Evolutionary conservation across 176 grass and related monocot species (phyloP), one percentile per base, ranked within the genome.

Genomic region (Aegilops speltoides): DNA sequence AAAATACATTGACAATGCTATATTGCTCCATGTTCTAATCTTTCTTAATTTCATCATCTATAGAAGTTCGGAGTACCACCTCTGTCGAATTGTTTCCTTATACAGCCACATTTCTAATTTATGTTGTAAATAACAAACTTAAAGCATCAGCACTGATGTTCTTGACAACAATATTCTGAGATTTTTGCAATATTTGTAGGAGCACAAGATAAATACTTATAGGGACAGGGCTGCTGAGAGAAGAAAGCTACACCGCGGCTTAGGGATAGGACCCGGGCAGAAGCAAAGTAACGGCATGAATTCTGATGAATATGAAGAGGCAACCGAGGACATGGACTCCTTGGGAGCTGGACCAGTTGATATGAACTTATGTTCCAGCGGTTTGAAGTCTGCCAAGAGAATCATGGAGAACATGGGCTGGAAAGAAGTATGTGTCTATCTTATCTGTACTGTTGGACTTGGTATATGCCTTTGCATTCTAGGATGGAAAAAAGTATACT

Each of bases 381-480:
- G 83, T 62, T 85, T 86, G 69, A 83, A 88, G 84, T 92, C 84
- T 76, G 88, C 88, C 37, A 92, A 93, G 83, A 98, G 89, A 93
- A 94, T 98, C 26, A 90, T 98, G 89, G 84, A 95, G 89, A 94
- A 65, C 86, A 98, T 98, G 96, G 96, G 93, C 17, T 98, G 96
- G 96, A 98, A 94, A 77, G 83, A 95, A 73, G 93, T 92, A 89
- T 72, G 65, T 90, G 40, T 56, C 54, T 89, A 24, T 79, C 37
- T 83, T 77, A 74, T 82, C 38, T 91, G 24, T 32, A 78, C n/a
- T 81, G 28, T 87, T 70, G 29, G 63, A 9, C 23, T 74, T 79
- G 66, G 6, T 87, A 43, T 36, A 66, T 23, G 12, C 33, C 45
- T 89, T 86, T 77, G 15, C 36, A 57, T 82, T 77, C 37, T 86